Evolutionary conservation across 2,329 filamentous ascomycete species (phyloP).

Genomic region (Alternaria ventricosa): DNA sequence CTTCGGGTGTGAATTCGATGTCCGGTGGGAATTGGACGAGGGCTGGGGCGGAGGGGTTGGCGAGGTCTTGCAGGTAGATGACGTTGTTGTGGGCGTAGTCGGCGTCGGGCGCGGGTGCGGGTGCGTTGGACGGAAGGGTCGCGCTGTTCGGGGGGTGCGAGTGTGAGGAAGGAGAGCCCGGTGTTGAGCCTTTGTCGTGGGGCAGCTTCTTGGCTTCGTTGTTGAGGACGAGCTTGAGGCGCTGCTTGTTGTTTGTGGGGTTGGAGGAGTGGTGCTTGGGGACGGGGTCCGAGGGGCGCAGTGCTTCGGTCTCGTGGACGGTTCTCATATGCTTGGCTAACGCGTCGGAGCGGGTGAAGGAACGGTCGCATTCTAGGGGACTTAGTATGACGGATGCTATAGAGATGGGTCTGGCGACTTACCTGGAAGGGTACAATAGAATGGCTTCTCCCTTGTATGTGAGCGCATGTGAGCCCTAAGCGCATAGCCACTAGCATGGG

Average conservation of each 20-base stretch:
- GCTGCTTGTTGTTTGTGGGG: constrained; percentile 55
- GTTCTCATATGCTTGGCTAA: constrained; percentile 98
- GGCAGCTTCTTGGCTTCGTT: constrained; percentile 40
- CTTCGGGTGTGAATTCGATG: constrained; percentile 68
- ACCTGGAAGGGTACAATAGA: constrained; percentile 96
- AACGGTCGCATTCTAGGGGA: constrained; percentile 85
- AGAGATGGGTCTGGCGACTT: constrained; percentile 38
- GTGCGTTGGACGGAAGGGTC: constrained; percentile 16
- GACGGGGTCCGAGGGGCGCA: constrained; percentile 76
- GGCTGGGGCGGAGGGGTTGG: constrained; percentile 64
- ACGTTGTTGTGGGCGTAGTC: constrained; percentile 63
- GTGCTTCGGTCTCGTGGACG: constrained; percentile 93
- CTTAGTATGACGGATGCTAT: neutral
- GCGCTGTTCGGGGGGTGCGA: constrained; percentile 33
- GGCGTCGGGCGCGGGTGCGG: constrained; percentile 29
- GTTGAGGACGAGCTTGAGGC: constrained; percentile 53
- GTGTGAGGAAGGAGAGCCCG: constrained; percentile 42
- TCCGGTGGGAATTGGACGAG: constrained; percentile 62
- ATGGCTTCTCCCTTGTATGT: constrained; percentile 97
- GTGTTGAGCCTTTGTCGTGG: constrained; percentile 44
- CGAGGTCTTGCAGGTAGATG: constrained; percentile 64
- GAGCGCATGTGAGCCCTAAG: constrained; percentile 97
- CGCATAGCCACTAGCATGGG: constrained; percentile 94
- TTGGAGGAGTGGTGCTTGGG: constrained; percentile 66
- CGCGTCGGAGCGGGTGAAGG: constrained; percentile 94